These are phyloP conservation scores for Colletotrichum sp. DNA, from an alignment of 2,329 filamentous ascomycete species.

Conservation along the genomic window DNA sequence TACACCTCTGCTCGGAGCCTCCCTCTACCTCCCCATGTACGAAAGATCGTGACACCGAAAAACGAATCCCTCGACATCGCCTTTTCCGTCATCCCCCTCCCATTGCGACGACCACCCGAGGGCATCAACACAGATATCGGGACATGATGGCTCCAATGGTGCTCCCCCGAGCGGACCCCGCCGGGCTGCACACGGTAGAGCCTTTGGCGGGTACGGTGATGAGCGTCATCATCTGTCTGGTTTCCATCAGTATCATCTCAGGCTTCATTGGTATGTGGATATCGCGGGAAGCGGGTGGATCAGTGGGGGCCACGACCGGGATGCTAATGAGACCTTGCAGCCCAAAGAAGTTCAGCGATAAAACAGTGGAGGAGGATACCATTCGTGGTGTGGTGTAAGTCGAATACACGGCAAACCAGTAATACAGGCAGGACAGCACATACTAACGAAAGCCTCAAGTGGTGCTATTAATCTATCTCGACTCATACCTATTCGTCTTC, in stretches of 20 bases:
- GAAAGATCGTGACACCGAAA: constrained; percentile 4
- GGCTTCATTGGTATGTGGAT: constrained; percentile 38
- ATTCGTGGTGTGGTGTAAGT: constrained; percentile 48
- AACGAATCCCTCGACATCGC: background rate
- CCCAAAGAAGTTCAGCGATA: constrained; percentile 40
- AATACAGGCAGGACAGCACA: no score
- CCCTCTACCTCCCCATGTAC: background rate
- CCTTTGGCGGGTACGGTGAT: constrained; percentile 39
- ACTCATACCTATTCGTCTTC: constrained; percentile 66
- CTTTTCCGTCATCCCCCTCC: background rate
- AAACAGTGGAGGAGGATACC: constrained; percentile 46
- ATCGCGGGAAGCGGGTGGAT: background rate
- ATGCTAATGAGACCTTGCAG: constrained; percentile 28
- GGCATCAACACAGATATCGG: background rate
- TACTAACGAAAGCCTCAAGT: constrained; percentile 43
- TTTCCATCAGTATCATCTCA: constrained; percentile 38
- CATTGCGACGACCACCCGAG: background rate
- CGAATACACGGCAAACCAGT: background rate
- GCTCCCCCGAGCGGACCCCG: background rate
- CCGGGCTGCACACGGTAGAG: constrained; percentile 22
- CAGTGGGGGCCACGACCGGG: background rate
- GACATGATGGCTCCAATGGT: constrained; percentile 15
- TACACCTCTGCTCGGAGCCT: background rate
- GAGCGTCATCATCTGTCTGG: constrained; percentile 39
- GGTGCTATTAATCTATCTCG: constrained; percentile 63